Conservation (phyloP, 148 eudicot species). For the Linanthus parryae region DNA sequence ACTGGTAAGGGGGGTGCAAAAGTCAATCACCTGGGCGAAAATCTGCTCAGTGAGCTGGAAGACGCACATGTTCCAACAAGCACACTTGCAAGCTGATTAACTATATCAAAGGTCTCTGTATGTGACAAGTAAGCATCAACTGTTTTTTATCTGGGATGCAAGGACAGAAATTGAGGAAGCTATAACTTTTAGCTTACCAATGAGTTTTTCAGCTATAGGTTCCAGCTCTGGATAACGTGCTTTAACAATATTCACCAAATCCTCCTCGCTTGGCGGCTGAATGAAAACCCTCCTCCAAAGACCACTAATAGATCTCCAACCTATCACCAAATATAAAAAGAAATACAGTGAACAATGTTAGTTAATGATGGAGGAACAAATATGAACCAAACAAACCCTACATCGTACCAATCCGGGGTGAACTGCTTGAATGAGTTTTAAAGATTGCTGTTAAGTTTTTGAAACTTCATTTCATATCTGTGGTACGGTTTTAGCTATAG, state of each 20-base stretch:
- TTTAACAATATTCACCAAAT: conserved; percentile 52
- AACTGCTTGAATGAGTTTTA: too few species aligned
- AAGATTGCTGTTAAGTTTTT: too few species aligned
- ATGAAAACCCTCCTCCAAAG: conserved; percentile 91
- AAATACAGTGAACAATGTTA: not conserved
- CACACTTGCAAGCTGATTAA: conserved; percentile 36
- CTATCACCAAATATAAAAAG: conserved; percentile 21
- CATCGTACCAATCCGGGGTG: too few species aligned
- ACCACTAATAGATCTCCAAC: conserved; percentile 50
- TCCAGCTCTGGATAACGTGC: conserved; percentile 66
- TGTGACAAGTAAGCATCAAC: not conserved
- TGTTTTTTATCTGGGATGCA: not conserved
- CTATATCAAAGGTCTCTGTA: conserved; percentile 66
- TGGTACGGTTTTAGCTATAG: too few species aligned
- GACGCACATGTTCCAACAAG: conserved; percentile 29
- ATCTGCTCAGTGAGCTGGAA: conserved; percentile 38
- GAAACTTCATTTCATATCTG: too few species aligned
- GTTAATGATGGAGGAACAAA: not conserved
- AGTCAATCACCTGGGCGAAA: conserved; percentile 56
- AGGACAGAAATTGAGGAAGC: not conserved
- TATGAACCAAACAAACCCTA: too few species aligned
- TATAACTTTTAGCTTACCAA: conserved; percentile 35
- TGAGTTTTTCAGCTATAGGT: conserved; percentile 49
- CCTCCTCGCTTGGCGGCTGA: conserved; percentile 41
- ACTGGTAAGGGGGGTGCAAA: not conserved